Percentiles rank a stretch among this genome's conserved stretches.
Evolutionary conservation across 2,329 filamentous ascomycete genomes (phyloP).

Genomic region (Xylariaceae sp.): DNA sequence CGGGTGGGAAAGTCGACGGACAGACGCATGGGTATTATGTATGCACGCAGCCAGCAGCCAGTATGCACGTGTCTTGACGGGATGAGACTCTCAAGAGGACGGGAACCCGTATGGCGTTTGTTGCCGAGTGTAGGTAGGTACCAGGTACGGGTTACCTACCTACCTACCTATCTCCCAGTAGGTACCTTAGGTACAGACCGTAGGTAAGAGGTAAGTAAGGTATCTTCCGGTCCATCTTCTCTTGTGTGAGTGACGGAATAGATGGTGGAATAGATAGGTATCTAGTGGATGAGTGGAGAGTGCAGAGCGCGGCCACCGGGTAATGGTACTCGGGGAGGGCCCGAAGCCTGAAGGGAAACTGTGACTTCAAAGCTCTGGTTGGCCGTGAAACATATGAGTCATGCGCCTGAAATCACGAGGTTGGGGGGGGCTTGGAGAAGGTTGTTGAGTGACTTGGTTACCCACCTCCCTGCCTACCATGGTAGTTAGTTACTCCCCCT

Average conservation of each 20-base stretch:
- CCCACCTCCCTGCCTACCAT: too few species aligned
- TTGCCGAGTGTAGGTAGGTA: not conserved
- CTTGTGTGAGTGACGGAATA: too few species aligned
- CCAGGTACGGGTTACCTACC: not conserved
- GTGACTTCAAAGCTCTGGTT: conserved; percentile 1
- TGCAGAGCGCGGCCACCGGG: conserved; percentile 5
- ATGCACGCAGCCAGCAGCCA: not conserved
- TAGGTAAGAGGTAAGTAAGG: too few species aligned
- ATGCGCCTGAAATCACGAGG: conserved; percentile 25
- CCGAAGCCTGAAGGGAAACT: not conserved
- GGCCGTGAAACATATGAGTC: conserved; percentile 27
- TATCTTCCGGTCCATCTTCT: too few species aligned
- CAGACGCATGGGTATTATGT: conserved; percentile 1
- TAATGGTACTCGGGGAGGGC: too few species aligned
- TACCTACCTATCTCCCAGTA: too few species aligned
- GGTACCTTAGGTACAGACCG: too few species aligned
- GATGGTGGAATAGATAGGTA: not conserved
- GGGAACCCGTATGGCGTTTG: conserved; percentile 12
- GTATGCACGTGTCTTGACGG: conserved; percentile 13
- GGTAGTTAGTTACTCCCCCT: too few species aligned
- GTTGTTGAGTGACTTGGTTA: too few species aligned
- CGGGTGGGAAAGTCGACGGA: not conserved
- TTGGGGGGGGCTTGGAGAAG: conserved; percentile 4
- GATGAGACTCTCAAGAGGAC: conserved; percentile 4
- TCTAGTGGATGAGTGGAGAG: not conserved